Evolutionary conservation across 352 stramenopile species (phyloP), one percentile per base, ranked within the genome.

Genomic region (Pythium apleroticum): DNA sequence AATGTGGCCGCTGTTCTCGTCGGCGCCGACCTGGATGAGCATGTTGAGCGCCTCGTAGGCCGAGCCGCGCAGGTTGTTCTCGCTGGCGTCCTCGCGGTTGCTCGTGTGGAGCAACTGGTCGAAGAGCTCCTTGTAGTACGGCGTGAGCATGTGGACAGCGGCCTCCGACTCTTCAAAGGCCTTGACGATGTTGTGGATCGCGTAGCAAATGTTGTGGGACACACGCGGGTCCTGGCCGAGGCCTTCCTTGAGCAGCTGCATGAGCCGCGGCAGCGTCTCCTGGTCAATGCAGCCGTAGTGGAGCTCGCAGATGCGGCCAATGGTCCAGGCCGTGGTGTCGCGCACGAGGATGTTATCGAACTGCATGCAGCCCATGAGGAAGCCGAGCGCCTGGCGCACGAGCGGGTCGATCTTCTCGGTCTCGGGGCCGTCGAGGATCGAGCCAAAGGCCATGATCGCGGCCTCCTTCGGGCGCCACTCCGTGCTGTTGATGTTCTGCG

Each of bases 361-460:
- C 43, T 98, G 86, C 85, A 95, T 96, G 69, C 92, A 93, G 50
- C 80, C 75, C 73, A 99, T 91, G 15, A 99, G 71, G 53, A 98
- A 89, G 3, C 91, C 90, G 70, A 99, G 94, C 5, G 91, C 96
- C 66, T 98, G 88, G 53, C 95, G 89, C 28, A 99, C 96, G 43
- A 95, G 83, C 25, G 82, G 81, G 7, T 89, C 84, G 66, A 99
- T 97, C 56, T 93, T 95, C 8, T 92, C 75, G n/a, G 89, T 88
- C 37, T 85, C 80, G 3, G 95, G 92, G 48, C 97, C 96, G 35
- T 99, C 95, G 4, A 99, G 69, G 58, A 99, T 98, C 50, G 90
- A 97, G 49, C 93, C 95, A 64, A 99, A 99, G 6, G 96, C 95
- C 93, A 99, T 98, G 39, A 98, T 98, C 4, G 96, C 92, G 2